Conservation (phyloP, 2,329 filamentous ascomycete genomes). For the Cladorrhinum sp. region DNA sequence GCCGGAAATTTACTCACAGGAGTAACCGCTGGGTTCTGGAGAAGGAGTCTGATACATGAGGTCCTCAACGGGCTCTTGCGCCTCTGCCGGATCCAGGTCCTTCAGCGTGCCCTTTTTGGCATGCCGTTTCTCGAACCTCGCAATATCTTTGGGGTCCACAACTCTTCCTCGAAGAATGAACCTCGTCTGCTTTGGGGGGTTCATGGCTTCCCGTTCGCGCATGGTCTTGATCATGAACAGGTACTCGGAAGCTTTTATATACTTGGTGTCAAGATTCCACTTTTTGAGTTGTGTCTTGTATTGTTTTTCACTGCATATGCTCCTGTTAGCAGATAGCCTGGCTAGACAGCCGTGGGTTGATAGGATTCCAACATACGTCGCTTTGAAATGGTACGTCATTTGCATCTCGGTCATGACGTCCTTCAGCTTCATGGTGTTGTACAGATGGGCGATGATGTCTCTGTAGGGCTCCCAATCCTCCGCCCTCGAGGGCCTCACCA, state of each 20-base stretch:
- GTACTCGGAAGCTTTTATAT: conserved; percentile 34
- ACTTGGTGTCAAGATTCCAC: conserved; percentile 35
- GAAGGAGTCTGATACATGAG: conserved; percentile 23
- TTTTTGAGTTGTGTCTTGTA: conserved; percentile 36
- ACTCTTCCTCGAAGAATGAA: conserved; percentile 30
- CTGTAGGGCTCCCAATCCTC: conserved; percentile 35
- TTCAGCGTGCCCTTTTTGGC: conserved; percentile 28
- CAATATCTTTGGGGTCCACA: conserved; percentile 31
- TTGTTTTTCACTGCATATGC: conserved; percentile 28
- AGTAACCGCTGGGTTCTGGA: conserved; percentile 12
- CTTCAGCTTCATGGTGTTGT: conserved; percentile 35
- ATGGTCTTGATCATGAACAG: conserved; percentile 32
- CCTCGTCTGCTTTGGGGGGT: conserved; percentile 27
- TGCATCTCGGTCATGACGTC: conserved; percentile 39
- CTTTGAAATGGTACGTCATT: conserved; percentile 29
- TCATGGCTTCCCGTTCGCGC: conserved; percentile 23
- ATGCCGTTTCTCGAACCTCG: conserved; percentile 30
- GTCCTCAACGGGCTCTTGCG: conserved; percentile 23
- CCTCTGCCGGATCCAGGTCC: conserved; percentile 17
- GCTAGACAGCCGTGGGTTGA: not conserved
- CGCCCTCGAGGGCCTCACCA: conserved; percentile 28
- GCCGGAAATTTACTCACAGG: not conserved
- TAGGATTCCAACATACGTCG: conserved; percentile 27
- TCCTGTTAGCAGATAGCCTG: not conserved
- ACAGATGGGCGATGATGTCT: conserved; percentile 30